Base-by-base conservation (phyloP, 495 filamentous ascomycete genomes). In the Xylaria scruposa region DNA sequence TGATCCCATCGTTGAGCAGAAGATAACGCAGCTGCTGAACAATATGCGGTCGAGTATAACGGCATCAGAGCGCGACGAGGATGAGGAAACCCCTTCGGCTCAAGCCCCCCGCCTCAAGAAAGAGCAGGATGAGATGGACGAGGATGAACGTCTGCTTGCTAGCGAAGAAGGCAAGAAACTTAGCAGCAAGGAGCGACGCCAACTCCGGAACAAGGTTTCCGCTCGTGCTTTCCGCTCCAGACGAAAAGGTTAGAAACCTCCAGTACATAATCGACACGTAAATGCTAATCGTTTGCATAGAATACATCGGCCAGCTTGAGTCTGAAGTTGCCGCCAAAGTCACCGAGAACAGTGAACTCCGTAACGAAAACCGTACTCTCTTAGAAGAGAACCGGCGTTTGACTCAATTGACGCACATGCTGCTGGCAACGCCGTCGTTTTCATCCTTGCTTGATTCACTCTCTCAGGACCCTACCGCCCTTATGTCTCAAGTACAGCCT, bases 81-180 rank as follows among this genome's bases (percentile, higher is more conserved):
- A 84, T 2, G 81, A 82, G 1, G 81, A 83, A 1, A 75, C 82
- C 10, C 85, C 89, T 40, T 84, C 90, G 60, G 81, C 88, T 46
- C 89, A 92, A 76, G 78, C 89, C 46, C 81, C 86, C 47, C 83
- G 88, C 51, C 78, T 82, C 15, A 85, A 85, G 78, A 99, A 98
- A 86, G 93, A 97, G 51, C 94, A 97, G 78, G 94, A 96, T 67
- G 95, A 98, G 38, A 98, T 99, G 95, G 96, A 99, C 81, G 94
- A 97, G 79, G 96, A 99, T 76, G 96, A 98, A 86, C 85, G 93
- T 71, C 85, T 98, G 3, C 87, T 99, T 19, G 93, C 93, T 6
- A 97, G 94, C 73, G 96, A 98, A 76, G 95, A 97, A 81, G 96
- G 95, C 56, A 99, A 99, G 89, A 97, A 97, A 82, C 87, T 99